Conservation (phyloP, 768 basidiomycete species). For the Gautieria morchelliformis region DNA sequence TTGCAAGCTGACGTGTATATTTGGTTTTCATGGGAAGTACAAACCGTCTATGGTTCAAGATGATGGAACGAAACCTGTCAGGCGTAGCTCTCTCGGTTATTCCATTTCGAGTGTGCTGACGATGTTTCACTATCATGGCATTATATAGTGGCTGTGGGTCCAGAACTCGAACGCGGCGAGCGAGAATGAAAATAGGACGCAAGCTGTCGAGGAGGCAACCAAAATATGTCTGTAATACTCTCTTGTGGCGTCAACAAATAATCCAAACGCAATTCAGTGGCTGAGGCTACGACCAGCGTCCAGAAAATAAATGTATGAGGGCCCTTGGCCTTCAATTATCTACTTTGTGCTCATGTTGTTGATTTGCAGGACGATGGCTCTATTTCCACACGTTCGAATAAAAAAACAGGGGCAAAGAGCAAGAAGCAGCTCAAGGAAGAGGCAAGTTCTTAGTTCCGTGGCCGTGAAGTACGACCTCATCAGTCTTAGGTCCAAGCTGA, state of each 20-base stretch:
- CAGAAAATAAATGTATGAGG: slow-evolving; percentile 47
- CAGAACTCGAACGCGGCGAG: slow-evolving; percentile 6
- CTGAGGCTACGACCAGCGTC: slow-evolving; percentile 45
- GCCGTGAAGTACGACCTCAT: neutral
- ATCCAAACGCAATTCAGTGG: slow-evolving; percentile 31
- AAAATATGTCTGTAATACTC: slow-evolving; percentile 28
- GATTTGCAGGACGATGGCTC: slow-evolving; percentile 45
- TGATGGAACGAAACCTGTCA: slow-evolving; percentile 65
- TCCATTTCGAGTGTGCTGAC: neutral
- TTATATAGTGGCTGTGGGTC: slow-evolving; percentile 63
- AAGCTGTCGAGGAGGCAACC: slow-evolving; percentile 38
- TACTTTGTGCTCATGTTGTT: neutral
- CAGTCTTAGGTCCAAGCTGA: slow-evolving; percentile 46
- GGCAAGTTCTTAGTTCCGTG: slow-evolving; percentile 20
- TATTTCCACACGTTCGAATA: slow-evolving; percentile 58
- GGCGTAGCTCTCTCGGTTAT: slow-evolving; percentile 14
- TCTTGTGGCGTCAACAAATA: neutral
- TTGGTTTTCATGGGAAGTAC: too few species aligned
- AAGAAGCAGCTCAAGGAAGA: slow-evolving; percentile 70
- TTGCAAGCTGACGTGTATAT: slow-evolving; percentile 3
- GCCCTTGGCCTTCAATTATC: neutral
- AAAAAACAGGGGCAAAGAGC: slow-evolving; percentile 62
- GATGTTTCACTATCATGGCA: too few species aligned
- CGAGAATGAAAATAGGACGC: slow-evolving; percentile 9
- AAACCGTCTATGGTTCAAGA: slow-evolving; percentile 73